These are phyloP conservation scores for Dendrobium huoshanense DNA, from an alignment of 106 monocot genomes.

Conservation along the genomic window DNA sequence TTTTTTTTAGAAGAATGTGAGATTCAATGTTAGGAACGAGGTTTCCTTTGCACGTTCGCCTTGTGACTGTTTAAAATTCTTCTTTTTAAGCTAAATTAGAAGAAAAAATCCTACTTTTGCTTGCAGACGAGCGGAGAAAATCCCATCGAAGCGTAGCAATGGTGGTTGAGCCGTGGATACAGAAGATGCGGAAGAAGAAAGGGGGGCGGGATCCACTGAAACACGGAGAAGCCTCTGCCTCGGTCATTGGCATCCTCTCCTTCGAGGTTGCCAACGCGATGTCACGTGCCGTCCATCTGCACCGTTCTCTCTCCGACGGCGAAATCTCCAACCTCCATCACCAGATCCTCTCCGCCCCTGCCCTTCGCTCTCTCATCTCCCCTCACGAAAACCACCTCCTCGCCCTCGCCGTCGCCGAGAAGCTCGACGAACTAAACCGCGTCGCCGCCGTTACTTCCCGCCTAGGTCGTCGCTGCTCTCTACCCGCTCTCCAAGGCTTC, in stretches of 20 bases:
- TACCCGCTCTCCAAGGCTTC: conserved; percentile 64
- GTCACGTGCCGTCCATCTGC: conserved; percentile 67
- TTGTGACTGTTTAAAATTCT: not conserved
- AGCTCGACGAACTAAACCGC: conserved; percentile 81
- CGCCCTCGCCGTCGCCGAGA: conserved; percentile 63
- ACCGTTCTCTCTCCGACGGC: conserved; percentile 65
- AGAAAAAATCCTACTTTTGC: not conserved
- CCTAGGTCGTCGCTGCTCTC: conserved; percentile 67
- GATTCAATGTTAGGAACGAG: not conserved
- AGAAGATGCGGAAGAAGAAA: conserved; percentile 41
- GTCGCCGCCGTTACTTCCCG: conserved; percentile 74
- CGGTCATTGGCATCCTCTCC: conserved; percentile 68
- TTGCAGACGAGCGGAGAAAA: not conserved
- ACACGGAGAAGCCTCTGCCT: not conserved
- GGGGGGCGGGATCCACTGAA: not conserved
- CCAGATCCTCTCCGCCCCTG: conserved; percentile 35
- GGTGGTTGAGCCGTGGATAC: conserved; percentile 48
- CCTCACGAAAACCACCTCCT: conserved; percentile 39
- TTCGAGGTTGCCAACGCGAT: conserved; percentile 89
- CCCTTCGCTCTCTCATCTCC: conserved; percentile 51
- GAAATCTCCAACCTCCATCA: conserved; percentile 33
- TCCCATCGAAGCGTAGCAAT: not conserved
- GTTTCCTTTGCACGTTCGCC: not conserved
- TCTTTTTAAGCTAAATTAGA: not conserved
- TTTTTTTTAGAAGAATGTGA: not conserved